These are phyloP conservation scores for Aspergillus versicolor DNA, from an alignment of 2,329 filamentous ascomycete genomes.

Conservation along the genomic window DNA sequence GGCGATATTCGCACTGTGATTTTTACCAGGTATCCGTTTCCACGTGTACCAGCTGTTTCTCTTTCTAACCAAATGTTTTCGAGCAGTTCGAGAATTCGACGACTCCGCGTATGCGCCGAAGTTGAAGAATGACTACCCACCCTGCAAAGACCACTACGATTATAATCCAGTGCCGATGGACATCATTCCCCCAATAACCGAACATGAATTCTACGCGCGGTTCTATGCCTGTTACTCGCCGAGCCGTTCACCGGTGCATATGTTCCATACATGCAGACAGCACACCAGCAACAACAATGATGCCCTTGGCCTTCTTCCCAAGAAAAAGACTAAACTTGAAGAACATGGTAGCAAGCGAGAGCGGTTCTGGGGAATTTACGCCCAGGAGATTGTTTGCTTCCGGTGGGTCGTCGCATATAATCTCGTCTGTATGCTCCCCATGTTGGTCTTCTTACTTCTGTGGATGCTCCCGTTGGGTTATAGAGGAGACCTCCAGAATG, in stretches of 20 bases:
- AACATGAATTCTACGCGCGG: neutral
- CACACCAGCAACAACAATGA: neutral
- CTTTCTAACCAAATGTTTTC: fast-evolving
- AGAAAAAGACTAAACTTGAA: neutral
- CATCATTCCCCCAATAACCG: neutral
- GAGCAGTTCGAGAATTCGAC: neutral
- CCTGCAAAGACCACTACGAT: neutral
- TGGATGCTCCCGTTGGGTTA: neutral
- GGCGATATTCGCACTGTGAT: slow-evolving; percentile 1
- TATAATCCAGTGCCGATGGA: neutral
- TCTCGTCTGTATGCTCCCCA: neutral
- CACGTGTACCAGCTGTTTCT: fast-evolving
- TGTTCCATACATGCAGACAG: neutral
- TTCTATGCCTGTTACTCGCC: neutral
- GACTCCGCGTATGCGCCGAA: neutral
- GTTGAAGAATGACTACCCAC: neutral
- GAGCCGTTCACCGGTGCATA: neutral
- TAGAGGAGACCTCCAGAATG: neutral
- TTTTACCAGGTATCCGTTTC: neutral
- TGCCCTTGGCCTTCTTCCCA: neutral
- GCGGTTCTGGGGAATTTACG: neutral
- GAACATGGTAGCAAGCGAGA: neutral
- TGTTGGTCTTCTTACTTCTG: neutral
- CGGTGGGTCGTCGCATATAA: neutral
- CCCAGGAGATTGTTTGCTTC: neutral